A percentile compares a stretch with the other conserved stretches of the same genome.
Evolutionary conservation across 345 rosid species (phyloP).

Genomic region (Aquilaria sinensis): DNA sequence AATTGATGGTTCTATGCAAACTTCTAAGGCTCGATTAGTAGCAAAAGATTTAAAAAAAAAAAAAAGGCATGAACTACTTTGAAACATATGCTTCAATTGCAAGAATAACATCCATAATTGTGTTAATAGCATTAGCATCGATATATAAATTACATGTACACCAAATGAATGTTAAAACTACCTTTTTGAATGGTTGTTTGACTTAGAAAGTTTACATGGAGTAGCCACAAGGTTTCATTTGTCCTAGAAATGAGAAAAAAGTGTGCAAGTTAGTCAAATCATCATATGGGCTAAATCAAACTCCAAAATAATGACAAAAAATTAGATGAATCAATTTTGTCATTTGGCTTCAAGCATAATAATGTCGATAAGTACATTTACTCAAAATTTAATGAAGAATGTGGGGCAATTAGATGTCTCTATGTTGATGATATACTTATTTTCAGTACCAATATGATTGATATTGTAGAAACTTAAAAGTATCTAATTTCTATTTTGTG

Average conservation of each 20-base stretch:
- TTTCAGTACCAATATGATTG: neutral
- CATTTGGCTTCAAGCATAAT: constrained; percentile 1
- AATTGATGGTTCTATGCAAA: constrained; percentile 2
- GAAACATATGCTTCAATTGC: constrained; percentile 5
- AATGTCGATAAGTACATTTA: constrained; percentile 4
- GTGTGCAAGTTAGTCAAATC: neutral
- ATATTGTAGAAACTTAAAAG: neutral
- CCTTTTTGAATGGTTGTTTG: no score
- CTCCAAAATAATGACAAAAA: constrained; percentile 2
- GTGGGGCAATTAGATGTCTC: neutral
- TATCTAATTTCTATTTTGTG: neutral
- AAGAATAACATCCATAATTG: neutral
- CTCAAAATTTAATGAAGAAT: neutral
- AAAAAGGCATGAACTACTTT: constrained; percentile 5
- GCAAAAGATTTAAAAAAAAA: no score
- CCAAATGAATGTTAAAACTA: no score
- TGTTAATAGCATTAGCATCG: neutral
- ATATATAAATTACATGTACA: no score
- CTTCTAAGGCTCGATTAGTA: constrained; percentile 8
- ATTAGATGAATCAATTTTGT: constrained; percentile 1
- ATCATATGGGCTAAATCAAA: constrained; percentile 3
- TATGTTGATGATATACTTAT: no score
- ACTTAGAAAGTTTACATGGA: neutral
- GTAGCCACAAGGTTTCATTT: constrained; percentile 4
- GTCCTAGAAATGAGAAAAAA: constrained; percentile 5